Conservation (phyloP, 352 stramenopile genomes). For the Hyaloperonospora arabidopsidis region DNA sequence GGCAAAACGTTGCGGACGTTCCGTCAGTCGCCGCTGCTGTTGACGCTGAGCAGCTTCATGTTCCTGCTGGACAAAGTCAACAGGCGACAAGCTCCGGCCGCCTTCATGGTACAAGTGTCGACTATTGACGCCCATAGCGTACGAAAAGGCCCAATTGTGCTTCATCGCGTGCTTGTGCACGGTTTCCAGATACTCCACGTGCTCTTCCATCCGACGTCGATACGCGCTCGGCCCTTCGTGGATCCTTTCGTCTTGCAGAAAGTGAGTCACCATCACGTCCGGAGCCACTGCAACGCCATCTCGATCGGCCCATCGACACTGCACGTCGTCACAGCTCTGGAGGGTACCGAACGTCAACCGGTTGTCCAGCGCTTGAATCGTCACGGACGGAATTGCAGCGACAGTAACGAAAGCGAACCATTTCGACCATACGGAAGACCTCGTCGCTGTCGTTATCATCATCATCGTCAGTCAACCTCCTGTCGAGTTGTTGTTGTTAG, state of each 20-base stretch:
- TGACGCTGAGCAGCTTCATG: slow-evolving; percentile 34
- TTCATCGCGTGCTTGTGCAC: slow-evolving; percentile 41
- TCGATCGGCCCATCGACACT: slow-evolving; percentile 52
- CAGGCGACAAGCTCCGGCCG: slow-evolving; percentile 28
- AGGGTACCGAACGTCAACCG: slow-evolving; percentile 50
- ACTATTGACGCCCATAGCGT: slow-evolving; percentile 57
- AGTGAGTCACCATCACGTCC: slow-evolving; percentile 49
- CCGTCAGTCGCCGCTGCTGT: slow-evolving; percentile 14
- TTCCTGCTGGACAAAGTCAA: slow-evolving; percentile 56
- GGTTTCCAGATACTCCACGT: slow-evolving; percentile 64
- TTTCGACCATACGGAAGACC: slow-evolving; percentile 1
- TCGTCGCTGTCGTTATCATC: slow-evolving; percentile 12
- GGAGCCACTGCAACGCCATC: slow-evolving; percentile 28
- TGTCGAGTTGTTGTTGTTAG: too few species aligned
- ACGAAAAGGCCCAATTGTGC: slow-evolving; percentile 43
- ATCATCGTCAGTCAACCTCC: too few species aligned
- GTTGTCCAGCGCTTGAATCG: slow-evolving; percentile 8
- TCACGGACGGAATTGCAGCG: background rate
- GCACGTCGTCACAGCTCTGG: slow-evolving; percentile 30
- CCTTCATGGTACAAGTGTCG: slow-evolving; percentile 57
- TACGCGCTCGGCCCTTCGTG: slow-evolving; percentile 28
- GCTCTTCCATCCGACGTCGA: slow-evolving; percentile 43
- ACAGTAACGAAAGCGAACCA: slow-evolving; percentile 6
- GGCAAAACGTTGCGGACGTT: slow-evolving; percentile 8
- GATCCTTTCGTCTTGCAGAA: slow-evolving; percentile 40